Evolutionary conservation across 73 alveolate species (phyloP), one percentile per base, ranked within the genome.

Genomic region (Uronychia binucleata): DNA sequence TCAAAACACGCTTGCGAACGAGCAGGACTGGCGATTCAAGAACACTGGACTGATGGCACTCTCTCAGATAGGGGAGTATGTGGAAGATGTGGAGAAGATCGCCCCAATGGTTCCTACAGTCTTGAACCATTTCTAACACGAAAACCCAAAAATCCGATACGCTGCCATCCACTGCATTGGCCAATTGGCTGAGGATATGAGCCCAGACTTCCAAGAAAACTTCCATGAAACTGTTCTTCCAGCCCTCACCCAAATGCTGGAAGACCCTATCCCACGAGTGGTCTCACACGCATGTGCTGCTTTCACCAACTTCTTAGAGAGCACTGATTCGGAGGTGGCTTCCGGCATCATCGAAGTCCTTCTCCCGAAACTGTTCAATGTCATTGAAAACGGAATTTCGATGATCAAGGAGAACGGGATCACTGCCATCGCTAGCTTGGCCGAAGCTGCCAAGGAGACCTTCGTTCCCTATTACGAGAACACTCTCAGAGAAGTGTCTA

Each of bases 101-200:
- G 30, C 90, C 74, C 96, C 93, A 26, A 94, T 94, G 88, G 78
- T 96, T 75, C 97, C 96, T 11, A 87, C 87, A 33, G 94, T 95
- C 0, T 83, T 91, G 29, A 34, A 87, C 0, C 94, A 95, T 90
- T 82, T 88, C 35, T 30, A 67, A 28, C 96, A 96, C 86, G 86
- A 85, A 0, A 92, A 96, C 67, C 96, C 99, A 30, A 97, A 96
- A 95, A 91, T 98, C 85, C 93, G 99, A 84, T 97, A 95, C 86
- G 98, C 99, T 57, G 99, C 99, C 57, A 90, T 98, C 84, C 99
- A 98, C 89, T 93, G 98, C 58, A 87, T 98, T 30, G 99, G 99
- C 58, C 92, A 94, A 81, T 91, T 98, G 29, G 93, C 98, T 81
- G 98, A 46, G 19, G 67, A 46, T 46, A 46, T 46, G 67, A 19